phyloP scores from a whole-genome alignment of 257 asterid genomes.

The Avicennia marina region DNA sequence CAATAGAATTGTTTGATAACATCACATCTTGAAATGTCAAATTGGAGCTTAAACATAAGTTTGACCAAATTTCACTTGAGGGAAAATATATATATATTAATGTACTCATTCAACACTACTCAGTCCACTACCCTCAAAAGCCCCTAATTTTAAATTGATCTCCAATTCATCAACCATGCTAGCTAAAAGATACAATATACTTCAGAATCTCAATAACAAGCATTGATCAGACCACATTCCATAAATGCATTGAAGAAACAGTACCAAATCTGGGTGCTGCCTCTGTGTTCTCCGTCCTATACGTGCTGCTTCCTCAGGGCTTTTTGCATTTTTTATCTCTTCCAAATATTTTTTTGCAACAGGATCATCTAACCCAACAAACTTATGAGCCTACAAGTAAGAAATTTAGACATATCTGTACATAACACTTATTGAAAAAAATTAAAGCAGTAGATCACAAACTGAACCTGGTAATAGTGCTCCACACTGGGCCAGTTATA shows the following conservation, averaged over 20 bases:
- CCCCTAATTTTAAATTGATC: not conserved
- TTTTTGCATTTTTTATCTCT: constrained; percentile 66
- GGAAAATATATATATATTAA: too few relatives aligned
- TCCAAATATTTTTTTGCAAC: constrained; percentile 47
- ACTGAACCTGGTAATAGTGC: constrained; percentile 91
- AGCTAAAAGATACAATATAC: constrained; percentile 7
- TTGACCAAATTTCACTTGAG: not conserved
- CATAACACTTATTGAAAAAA: not conserved
- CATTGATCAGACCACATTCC: not conserved
- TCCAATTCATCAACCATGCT: constrained; percentile 11
- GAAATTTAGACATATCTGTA: constrained; percentile 2
- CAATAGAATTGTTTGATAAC: too few relatives aligned
- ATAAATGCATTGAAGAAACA: not conserved
- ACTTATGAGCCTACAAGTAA: constrained; percentile 66
- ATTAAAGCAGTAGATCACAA: constrained; percentile 9
- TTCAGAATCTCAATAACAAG: constrained; percentile 1
- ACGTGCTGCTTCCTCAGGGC: constrained; percentile 99
- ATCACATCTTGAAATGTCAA: not conserved
- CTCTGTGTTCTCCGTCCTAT: constrained; percentile 84
- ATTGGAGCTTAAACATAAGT: not conserved
- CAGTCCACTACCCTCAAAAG: not conserved
- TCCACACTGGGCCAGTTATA: constrained; percentile 83
- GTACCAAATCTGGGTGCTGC: constrained; percentile 73
- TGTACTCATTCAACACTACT: constrained; percentile 7
- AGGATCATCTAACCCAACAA: constrained; percentile 63